Conservation (phyloP, 2,329 filamentous ascomycete species). For the Malbranchea zuffiana region DNA sequence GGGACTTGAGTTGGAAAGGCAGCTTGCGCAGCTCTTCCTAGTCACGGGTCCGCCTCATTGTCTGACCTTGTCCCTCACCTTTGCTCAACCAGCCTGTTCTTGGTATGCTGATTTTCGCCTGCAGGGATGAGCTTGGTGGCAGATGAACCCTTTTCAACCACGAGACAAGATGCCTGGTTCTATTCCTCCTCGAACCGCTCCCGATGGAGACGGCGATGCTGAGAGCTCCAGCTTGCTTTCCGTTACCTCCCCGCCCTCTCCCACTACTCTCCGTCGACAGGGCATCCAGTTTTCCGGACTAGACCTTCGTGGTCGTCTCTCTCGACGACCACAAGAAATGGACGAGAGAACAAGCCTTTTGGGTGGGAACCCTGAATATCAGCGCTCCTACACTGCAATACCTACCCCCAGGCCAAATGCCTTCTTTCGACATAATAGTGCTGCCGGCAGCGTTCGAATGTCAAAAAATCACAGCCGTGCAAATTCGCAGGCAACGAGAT, state of each 20-base stretch:
- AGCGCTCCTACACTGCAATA: constrained; percentile 29
- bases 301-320: constrained; percentile 13
- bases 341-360: constrained; percentile 29
- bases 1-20: no score
- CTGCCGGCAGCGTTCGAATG: constrained; percentile 28
- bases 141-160: neutral
- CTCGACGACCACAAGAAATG: constrained; percentile 8
- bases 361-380: constrained; percentile 14
- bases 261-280: constrained; percentile 8
- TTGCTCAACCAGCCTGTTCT: neutral
- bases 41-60: no score
- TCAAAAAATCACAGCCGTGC: constrained; percentile 39
- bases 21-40: no score
- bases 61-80: neutral
- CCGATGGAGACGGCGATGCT: constrained; percentile 7
- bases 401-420: constrained; percentile 25
- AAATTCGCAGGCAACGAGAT: constrained; percentile 42
- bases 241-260: constrained; percentile 14
- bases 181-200: constrained; percentile 7
- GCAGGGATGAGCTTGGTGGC: neutral
- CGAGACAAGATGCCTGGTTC: constrained; percentile 11
- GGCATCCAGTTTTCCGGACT: constrained; percentile 13
- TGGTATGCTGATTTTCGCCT: neutral
- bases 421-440: constrained; percentile 26
- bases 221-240: constrained; percentile 10